Evolutionary conservation across 306 rosid genomes (phyloP), one percentile per base, ranked within the genome.

Genomic region (Cucurbita pepo): DNA sequence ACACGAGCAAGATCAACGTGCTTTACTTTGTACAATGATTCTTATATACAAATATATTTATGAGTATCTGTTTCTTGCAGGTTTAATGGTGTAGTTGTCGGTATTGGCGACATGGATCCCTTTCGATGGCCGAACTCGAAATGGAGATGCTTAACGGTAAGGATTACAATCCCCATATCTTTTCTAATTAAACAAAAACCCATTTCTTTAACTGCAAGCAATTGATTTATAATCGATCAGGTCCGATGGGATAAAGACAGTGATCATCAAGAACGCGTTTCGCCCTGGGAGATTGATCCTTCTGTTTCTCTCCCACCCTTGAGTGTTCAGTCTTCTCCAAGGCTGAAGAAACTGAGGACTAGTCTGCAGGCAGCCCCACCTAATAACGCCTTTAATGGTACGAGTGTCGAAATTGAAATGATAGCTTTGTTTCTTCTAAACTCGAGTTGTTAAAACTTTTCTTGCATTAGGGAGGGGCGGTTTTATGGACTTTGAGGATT

Each of bases 121-220:
- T 87, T 83, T 73, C 73, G 90, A 76, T 93, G 98, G 98, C 88
- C 92, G 1, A 88, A 90, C 69, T 93, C 98, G 79, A 88, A 86
- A 78, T 93, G 98, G 98, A 90, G 96, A 87, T 84, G 92, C 85
- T 86, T 93, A 83, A 93, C 85, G 94, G 98, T 93, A 78, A 73
- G 79, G 75, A 54, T 21, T 54, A 44, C 38, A 11, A 60, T 74
- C 67, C 37, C 34, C 25, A 75, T 61, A 50, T 50, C 5, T n/a
- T 1, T 50, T 50, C 54, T 1, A n/a, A 50, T 50, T 43, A 48
- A 12, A 50, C 4, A 50, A 50, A 14, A 50, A 1, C 18, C 54
- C 54, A 50, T 50, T 47, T 43, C 64, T 71, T 74, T 1, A 22
- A 64, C 19, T 21, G 56, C 71, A 45, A 64, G 40, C 19, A 66